Percentiles rank a stretch among this genome's conserved stretches.
phyloP scores from a whole-genome alignment of 2,329 filamentous ascomycete species.

The Ilyonectria mors-panacis region DNA sequence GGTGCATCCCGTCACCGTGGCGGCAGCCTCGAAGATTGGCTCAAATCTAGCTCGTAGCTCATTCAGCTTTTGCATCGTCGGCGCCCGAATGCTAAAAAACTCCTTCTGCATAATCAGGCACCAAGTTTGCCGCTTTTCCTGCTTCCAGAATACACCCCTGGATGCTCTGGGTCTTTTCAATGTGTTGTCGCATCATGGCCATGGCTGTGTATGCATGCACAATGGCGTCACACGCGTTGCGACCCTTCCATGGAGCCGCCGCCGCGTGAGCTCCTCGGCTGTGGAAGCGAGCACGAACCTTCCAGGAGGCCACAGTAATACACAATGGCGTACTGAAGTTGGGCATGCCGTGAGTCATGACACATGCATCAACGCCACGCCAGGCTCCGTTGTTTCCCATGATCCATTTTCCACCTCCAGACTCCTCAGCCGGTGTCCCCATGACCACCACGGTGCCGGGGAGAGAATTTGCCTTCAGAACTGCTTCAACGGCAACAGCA shows the following conservation, averaged over 20 bases:
- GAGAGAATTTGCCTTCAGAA: constrained; percentile 44
- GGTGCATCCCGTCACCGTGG: no score
- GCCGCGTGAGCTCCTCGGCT: constrained; percentile 53
- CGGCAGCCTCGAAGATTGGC: no score
- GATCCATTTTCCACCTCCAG: constrained; percentile 57
- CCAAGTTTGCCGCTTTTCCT: not conserved
- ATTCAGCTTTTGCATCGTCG: not conserved
- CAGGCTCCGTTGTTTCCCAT: constrained; percentile 42
- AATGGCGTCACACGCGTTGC: constrained; percentile 54
- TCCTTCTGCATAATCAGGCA: not conserved
- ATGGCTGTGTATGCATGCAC: constrained; percentile 50
- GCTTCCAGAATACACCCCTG: not conserved
- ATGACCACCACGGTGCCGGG: constrained; percentile 56
- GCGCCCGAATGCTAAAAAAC: no score
- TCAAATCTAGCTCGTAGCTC: no score
- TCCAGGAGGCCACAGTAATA: constrained; percentile 33
- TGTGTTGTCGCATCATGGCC: constrained; percentile 52
- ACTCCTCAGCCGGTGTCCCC: constrained; percentile 61
- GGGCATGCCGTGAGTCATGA: constrained; percentile 48
- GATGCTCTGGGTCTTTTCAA: constrained; percentile 27
- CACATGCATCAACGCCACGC: constrained; percentile 43
- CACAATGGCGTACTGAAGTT: constrained; percentile 13
- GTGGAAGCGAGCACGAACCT: constrained; percentile 14
- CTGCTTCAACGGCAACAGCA: constrained; percentile 55
- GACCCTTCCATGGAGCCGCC: constrained; percentile 51